phyloP scores from a whole-genome alignment of 1,139 yeast genomes.

The Taphrina populina region DNA sequence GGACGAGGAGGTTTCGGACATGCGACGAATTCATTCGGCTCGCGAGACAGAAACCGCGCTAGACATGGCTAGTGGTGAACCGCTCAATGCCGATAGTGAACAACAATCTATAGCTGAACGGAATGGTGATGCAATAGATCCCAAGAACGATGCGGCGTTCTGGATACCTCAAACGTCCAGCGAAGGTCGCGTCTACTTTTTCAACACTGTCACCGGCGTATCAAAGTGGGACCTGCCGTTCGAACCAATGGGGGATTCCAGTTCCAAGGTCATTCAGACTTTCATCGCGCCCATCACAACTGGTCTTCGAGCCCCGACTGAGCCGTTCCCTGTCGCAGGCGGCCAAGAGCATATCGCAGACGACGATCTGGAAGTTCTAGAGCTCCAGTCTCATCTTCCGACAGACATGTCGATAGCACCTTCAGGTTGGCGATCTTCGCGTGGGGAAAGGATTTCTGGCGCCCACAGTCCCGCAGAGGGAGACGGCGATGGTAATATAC shows the following conservation, averaged over 20 bases:
- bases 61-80: too few relatives aligned
- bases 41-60: not conserved
- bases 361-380: too few relatives aligned
- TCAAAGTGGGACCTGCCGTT: conserved; percentile 80
- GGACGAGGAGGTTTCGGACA: conserved; percentile 39
- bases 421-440: not conserved
- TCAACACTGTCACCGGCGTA: conserved; percentile 61
- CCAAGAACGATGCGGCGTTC: conserved; percentile 69
- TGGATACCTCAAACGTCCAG: conserved; percentile 48
- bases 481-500: conserved; percentile 23
- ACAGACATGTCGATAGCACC: too few relatives aligned
- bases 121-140: conserved; percentile 39
- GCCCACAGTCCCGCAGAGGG: too few relatives aligned
- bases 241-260: not conserved
- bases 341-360: too few relatives aligned
- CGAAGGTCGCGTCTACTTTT: conserved; percentile 70
- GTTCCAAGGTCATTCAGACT: conserved; percentile 1
- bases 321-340: too few relatives aligned
- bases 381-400: too few relatives aligned
- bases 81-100: too few relatives aligned
- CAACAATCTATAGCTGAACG: too few relatives aligned
- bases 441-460: too few relatives aligned
- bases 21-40: conserved; percentile 10
- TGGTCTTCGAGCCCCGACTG: not conserved
- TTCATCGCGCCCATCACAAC: conserved; percentile 4